These are phyloP conservation scores for Cladophialophora exuberans DNA, from an alignment of 2,329 filamentous ascomycete genomes.

Conservation along the genomic window DNA sequence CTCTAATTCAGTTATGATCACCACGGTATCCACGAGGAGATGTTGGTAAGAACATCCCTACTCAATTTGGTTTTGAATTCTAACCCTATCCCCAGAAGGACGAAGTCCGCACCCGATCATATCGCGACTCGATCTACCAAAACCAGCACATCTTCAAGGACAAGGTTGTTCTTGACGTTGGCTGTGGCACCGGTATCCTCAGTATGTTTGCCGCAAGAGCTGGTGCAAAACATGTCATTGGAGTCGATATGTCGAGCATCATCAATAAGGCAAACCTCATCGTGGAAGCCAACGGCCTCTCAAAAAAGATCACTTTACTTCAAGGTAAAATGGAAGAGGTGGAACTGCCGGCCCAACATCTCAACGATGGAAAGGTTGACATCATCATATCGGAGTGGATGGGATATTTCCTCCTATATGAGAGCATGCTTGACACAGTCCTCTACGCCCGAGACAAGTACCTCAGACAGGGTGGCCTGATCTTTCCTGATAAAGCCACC, in stretches of 20 bases:
- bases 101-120: conserved; percentile 93
- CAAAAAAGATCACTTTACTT: conserved; percentile 93
- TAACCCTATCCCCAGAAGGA: conserved; percentile 54
- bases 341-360: conserved; percentile 74
- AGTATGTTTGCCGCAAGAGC: conserved; percentile 99
- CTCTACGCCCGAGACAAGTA: conserved; percentile 95
- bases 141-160: conserved; percentile 93
- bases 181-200: conserved; percentile 95
- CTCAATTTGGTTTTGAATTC: conserved; percentile 11
- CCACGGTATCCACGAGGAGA: conserved; percentile 68
- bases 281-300: conserved; percentile 86
- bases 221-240: conserved; percentile 97
- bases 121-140: conserved; percentile 96
- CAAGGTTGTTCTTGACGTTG: conserved; percentile 93
- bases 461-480: conserved; percentile 81
- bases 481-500: conserved; percentile 98
- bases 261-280: conserved; percentile 98
- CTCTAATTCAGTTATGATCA: conserved; percentile 79
- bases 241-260: conserved; percentile 99
- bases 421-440: conserved; percentile 98
- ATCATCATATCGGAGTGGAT: conserved; percentile 99
- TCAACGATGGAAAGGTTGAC: conserved; percentile 71
- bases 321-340: conserved; percentile 99
- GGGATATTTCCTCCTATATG: conserved; percentile 98
- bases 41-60: conserved; percentile 33